phyloP scores from a whole-genome alignment of 306 rosid genomes.

The Quercus robur region DNA sequence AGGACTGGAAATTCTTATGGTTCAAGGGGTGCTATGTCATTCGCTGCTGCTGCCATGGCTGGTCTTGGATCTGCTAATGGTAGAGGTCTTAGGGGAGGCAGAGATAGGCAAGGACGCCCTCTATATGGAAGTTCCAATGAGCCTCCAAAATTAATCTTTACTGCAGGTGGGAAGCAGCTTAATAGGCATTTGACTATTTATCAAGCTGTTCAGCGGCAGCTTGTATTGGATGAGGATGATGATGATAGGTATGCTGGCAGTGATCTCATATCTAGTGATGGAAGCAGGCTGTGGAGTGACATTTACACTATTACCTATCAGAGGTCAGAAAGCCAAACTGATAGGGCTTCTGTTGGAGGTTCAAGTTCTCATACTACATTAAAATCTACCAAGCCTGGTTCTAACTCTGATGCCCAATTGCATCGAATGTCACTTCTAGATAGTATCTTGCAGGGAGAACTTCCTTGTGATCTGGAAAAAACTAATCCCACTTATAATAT shows the following conservation, averaged over 20 bases:
- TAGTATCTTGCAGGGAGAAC: constrained; percentile 90
- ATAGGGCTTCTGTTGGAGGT: constrained; percentile 63
- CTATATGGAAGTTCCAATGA: constrained; percentile 65
- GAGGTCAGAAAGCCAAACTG: constrained; percentile 75
- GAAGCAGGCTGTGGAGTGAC: constrained; percentile 97
- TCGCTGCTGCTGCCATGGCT: constrained; percentile 99
- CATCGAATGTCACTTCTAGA: constrained; percentile 76
- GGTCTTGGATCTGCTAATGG: constrained; percentile 87
- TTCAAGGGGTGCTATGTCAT: constrained; percentile 92
- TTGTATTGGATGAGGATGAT: constrained; percentile 91
- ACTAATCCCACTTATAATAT: constrained; percentile 84
- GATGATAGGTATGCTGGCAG: constrained; percentile 85
- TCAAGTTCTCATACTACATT: constrained; percentile 49
- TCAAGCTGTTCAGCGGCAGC: constrained; percentile 96
- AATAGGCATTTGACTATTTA: constrained; percentile 89
- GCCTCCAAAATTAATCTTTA: constrained; percentile 73
- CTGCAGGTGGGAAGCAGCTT: constrained; percentile 92
- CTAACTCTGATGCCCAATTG: constrained; percentile 53
- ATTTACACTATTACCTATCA: constrained; percentile 85
- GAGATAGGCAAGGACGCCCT: constrained; percentile 85
- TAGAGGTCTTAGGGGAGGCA: constrained; percentile 83
- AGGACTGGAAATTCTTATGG: constrained; percentile 69
- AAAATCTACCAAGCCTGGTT: constrained; percentile 64
- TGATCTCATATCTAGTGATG: constrained; percentile 76
- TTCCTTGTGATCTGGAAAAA: constrained; percentile 94